These are phyloP conservation scores for Coemansia sp. DNA, from an alignment of 192 early-diverging fungal species.

Conservation along the genomic window DNA sequence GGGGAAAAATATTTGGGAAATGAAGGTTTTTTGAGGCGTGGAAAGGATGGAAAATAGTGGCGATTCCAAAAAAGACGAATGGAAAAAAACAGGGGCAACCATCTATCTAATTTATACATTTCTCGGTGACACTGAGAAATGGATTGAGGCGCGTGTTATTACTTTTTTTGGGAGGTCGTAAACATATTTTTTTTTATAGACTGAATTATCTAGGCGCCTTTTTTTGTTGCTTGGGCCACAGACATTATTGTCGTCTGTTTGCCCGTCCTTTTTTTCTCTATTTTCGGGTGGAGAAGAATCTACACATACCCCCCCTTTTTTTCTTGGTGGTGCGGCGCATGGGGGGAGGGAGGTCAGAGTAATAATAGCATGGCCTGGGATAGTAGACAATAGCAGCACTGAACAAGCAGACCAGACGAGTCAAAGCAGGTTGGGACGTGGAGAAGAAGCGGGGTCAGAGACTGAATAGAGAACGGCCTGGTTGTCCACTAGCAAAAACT, in stretches of 20 bases:
- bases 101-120: not conserved
- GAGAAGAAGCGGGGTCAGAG: not conserved
- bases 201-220: not conserved
- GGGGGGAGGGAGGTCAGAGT: not conserved
- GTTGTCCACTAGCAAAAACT: not conserved
- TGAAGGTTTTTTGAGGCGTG: not conserved
- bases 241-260: not conserved
- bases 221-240: not conserved
- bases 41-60: not conserved
- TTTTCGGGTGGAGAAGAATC: conserved; percentile 2
- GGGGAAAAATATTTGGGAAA: not conserved
- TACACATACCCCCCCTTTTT: not conserved
- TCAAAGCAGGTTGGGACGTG: not conserved
- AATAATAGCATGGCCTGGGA: conserved; percentile 1
- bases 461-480: not conserved
- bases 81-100: not conserved
- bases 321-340: not conserved
- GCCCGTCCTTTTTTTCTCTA: not conserved
- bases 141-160: conserved; percentile 2
- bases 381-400: not conserved
- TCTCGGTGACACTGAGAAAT: not conserved
- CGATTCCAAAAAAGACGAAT: not conserved
- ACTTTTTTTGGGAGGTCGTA: not conserved
- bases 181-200: not conserved
- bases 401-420: not conserved